These are phyloP conservation scores for Cyclocybe aegerita DNA, from an alignment of 768 basidiomycete species.

Conservation along the genomic window DNA sequence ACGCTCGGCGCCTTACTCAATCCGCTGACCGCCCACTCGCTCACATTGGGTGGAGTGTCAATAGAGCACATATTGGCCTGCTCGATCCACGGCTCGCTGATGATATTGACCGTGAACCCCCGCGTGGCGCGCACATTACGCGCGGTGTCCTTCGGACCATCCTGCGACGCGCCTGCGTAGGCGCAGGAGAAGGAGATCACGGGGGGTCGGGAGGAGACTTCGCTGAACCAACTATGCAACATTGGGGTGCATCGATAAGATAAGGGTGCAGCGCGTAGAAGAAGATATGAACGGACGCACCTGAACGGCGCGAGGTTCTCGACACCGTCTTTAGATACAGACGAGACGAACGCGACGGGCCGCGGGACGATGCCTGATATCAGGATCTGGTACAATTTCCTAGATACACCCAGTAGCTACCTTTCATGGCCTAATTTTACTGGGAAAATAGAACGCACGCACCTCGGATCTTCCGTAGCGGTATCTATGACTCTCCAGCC, in stretches of 20 bases:
- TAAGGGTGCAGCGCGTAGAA: too few relatives aligned
- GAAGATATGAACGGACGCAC: constrained; percentile 5
- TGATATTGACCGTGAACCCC: constrained; percentile 72
- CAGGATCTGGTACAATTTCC: constrained; percentile 45
- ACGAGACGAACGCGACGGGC: constrained; percentile 70
- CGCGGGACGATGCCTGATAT: constrained; percentile 60
- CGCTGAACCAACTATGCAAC: constrained; percentile 41
- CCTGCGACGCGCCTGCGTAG: constrained; percentile 12
- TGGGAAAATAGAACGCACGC: constrained; percentile 1
- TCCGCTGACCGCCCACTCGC: constrained; percentile 65
- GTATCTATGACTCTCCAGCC: constrained; percentile 40
- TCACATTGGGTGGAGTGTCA: constrained; percentile 50
- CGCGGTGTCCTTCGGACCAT: constrained; percentile 54
- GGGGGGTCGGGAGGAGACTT: constrained; percentile 51
- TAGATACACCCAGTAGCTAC: constrained; percentile 7
- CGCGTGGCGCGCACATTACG: constrained; percentile 63
- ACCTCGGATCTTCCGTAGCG: constrained; percentile 33
- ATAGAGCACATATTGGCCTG: constrained; percentile 53
- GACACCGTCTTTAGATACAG: constrained; percentile 47
- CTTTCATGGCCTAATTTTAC: neutral
- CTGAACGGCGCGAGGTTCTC: constrained; percentile 65
- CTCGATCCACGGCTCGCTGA: constrained; percentile 68
- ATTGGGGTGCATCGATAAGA: neutral
- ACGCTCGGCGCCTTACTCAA: constrained; percentile 59
- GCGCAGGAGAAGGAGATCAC: constrained; percentile 55